Evolutionary conservation across 2,329 filamentous ascomycete genomes (phyloP), one percentile per base, ranked within the genome.

Genomic region (Cercospora janseana): DNA sequence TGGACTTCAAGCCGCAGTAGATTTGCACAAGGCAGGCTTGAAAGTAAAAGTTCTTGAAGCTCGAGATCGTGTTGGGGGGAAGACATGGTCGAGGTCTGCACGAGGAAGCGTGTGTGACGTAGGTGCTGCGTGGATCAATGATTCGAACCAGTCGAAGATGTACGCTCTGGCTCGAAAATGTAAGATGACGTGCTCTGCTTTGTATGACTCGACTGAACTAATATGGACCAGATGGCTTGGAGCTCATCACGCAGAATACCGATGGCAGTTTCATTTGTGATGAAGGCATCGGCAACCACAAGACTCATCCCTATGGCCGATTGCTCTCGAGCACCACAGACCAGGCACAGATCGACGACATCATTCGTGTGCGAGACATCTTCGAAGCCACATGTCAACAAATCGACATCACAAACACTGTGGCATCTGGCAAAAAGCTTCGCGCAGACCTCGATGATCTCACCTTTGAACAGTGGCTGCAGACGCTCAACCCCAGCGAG

Each of bases 41-140:
- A 56, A 44, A 2, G 58, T 63, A 24, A 56, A 63, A 40, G 56
- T 69, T 2, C 54, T 68, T 5, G 66, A 69, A 57, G 66, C 65
- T 8, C 54, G 66, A 27, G 64, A 68, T 50, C 56, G 66, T 8
- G 64, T 69, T 1, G 66, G 66, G 3, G 66, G 66, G 67, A 80
- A 80, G 62, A 78, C 74, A 0, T 76, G 69, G 64, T 75, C 69
- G 3, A 51, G 65, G 3, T 61, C 65, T 1, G 54, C 66, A 6
- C 56, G 65, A 51, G 63, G 26, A 8, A 69, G 60, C 21, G 52
- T 66, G 0, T 69, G 75, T 5, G 80, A 83, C 16, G 59, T 81
- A 0, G 80, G 80, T 2, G 80, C 78, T 0, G 78, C 77, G 0
- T 83, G 80, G 80, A 75, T 82, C 55, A 83, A 83, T 54, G 75